Conservation (phyloP, 257 asterid species). For the Nicotiana tabacum region DNA sequence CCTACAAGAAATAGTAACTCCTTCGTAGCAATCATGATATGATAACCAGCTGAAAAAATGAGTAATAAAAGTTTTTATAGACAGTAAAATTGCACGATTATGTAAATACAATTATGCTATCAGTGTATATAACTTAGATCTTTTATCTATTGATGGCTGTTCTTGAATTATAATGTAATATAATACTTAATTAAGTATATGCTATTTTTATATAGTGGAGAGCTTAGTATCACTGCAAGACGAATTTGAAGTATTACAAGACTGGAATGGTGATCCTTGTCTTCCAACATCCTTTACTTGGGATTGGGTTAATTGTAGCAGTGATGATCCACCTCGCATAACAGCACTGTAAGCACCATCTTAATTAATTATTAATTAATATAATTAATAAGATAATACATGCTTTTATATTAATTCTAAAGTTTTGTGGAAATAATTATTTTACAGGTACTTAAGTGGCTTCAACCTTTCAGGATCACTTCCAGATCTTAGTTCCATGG, state of each 20-base stretch:
- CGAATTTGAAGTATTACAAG: slow-evolving; percentile 26
- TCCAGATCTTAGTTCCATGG: slow-evolving; percentile 41
- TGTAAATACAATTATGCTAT: background rate
- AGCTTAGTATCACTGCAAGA: slow-evolving; percentile 37
- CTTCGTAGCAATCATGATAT: no score
- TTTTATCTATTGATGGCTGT: background rate
- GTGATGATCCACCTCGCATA: slow-evolving; percentile 46
- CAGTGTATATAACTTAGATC: background rate
- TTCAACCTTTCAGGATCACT: slow-evolving; percentile 28
- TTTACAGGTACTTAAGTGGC: slow-evolving; percentile 26
- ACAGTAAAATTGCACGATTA: no score
- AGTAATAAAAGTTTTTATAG: no score
- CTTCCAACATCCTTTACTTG: slow-evolving; percentile 56
- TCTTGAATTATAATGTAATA: background rate
- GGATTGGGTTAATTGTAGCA: slow-evolving; percentile 67
- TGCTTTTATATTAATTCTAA: no score
- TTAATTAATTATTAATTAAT: no score
- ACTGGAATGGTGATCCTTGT: slow-evolving; percentile 71
- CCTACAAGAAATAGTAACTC: no score
- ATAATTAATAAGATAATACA: background rate
- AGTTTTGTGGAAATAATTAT: background rate
- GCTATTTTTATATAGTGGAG: slow-evolving; percentile 20
- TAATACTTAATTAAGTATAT: background rate
- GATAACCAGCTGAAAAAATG: no score
- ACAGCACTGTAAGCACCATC: slow-evolving; percentile 46